Base-by-base conservation (phyloP, 2,329 filamentous ascomycete genomes). In the Daldinia sp. region DNA sequence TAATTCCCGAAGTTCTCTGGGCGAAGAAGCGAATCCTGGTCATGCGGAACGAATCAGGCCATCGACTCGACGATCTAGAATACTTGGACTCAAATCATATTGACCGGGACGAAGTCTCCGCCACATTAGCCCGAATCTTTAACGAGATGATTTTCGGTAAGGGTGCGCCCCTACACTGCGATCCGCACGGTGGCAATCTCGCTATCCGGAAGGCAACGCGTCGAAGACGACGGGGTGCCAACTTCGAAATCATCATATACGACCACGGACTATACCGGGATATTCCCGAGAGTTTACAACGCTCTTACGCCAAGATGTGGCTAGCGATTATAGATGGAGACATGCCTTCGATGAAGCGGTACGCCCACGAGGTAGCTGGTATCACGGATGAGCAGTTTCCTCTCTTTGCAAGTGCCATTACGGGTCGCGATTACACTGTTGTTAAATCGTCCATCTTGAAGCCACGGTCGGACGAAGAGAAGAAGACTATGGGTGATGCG, bases 71-170 rank as follows among this genome's bases (percentile, higher is more conserved):
- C 75, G 94, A 99, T 74, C 85, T 98, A 1, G 87, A 87, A 13
- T 98, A 91, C 74, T 82, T 99, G 3, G 95, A 98, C 76, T 81
- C 84, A 5, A 91, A 96, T 75, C 85, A 87, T 60, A 99, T 99
- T 74, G 93, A 96, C 77, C 88, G 95, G 17, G 95, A 98, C 74
- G 94, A 98, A 77, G 95, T 99, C 4, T 96, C 94, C 0, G 94
- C 94, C 1, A 91, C 93, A 0, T 82, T 99, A 3, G 90, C 95
- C 0, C 88, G 90, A 61, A 93, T 99, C 61, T 99, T 99, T 84
- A 99, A 99, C 81, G 94, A 98, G 76, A 99, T 99, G 95, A 97
- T 99, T 70, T 99, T 99, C 69, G 94, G 94, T 49, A 86, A 89
- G 53, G 85, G 90, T 61, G 94, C 94, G 0, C 93, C 95, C 0